phyloP scores from a whole-genome alignment of 495 filamentous ascomycete genomes.

The Hyaloscypha bicolor region DNA sequence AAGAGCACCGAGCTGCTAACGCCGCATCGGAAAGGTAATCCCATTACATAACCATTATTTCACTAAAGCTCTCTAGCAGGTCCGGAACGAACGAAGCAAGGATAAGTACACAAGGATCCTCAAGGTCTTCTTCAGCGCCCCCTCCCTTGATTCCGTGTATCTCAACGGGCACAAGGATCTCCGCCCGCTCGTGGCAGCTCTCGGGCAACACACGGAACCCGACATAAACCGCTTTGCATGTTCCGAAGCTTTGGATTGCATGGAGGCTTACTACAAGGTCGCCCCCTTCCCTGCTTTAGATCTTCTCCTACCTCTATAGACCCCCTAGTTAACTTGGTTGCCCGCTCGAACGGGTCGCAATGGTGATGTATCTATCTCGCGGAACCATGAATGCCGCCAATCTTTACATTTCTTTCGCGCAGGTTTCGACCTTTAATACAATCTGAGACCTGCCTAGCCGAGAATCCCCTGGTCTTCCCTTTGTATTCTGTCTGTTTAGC shows the following conservation, averaged over 20 bases:
- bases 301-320: slow-evolving; percentile 21
- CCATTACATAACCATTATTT: slow-evolving; percentile 54
- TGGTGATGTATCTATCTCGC: too few relatives aligned
- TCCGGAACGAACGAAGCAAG: slow-evolving; percentile 31
- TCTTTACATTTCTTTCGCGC: too few relatives aligned
- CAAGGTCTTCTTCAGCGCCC: slow-evolving; percentile 12
- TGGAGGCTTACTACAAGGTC: slow-evolving; percentile 55
- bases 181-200: slow-evolving; percentile 29
- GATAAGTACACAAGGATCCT: slow-evolving; percentile 28
- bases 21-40: slow-evolving; percentile 34
- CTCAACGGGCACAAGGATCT: slow-evolving; percentile 26
- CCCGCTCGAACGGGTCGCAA: too few relatives aligned
- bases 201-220: slow-evolving; percentile 33
- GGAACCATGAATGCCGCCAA: too few relatives aligned
- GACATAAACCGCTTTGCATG: slow-evolving; percentile 47
- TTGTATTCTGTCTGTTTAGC: background rate
- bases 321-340: slow-evolving; percentile 15
- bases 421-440: too few relatives aligned
- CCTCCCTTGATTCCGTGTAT: slow-evolving; percentile 11
- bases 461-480: background rate
- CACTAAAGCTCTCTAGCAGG: slow-evolving; percentile 44
- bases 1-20: slow-evolving; percentile 32
- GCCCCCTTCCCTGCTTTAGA: slow-evolving; percentile 16
- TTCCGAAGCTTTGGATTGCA: slow-evolving; percentile 49
- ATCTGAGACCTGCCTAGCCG: slow-evolving; percentile 1